A percentile compares a stretch with the other conserved stretches of the same genome.
Conservation (phyloP, 2,329 filamentous ascomycete genomes). For the Scedosporium dehoogii region DNA sequence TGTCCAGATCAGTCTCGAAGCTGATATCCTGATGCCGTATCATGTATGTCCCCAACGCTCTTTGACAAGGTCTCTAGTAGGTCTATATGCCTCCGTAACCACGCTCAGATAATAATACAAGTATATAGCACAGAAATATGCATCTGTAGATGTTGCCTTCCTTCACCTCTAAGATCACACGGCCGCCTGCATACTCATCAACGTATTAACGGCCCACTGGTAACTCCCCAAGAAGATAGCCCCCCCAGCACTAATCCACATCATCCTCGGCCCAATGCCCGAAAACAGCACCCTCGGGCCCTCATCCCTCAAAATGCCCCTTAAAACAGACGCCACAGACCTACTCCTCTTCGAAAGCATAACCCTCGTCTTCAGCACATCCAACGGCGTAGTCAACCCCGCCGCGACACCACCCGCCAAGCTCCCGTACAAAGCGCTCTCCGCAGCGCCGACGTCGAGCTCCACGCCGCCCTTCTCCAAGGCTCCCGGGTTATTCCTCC, state of each 20-base stretch:
- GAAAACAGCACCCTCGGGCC: constrained; percentile 63
- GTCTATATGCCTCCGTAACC: background rate
- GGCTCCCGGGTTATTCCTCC: constrained; percentile 9
- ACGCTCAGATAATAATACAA: constrained; percentile 1
- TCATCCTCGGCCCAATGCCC: constrained; percentile 69
- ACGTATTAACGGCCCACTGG: constrained; percentile 72
- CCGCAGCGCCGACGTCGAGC: constrained; percentile 52
- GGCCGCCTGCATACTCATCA: constrained; percentile 22
- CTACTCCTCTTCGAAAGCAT: constrained; percentile 66
- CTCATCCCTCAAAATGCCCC: constrained; percentile 52
- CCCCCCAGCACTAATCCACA: constrained; percentile 92
- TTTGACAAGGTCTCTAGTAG: background rate
- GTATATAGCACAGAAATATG: background rate
- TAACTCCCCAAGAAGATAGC: constrained; percentile 93
- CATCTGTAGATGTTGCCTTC: background rate
- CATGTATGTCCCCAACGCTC: background rate
- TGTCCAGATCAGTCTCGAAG: background rate
- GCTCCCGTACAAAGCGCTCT: constrained; percentile 80
- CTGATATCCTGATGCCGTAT: background rate
- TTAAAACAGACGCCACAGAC: constrained; percentile 49
- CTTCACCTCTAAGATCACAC: background rate
- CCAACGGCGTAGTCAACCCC: constrained; percentile 80
- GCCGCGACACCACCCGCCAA: constrained; percentile 78
- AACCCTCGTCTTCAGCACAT: constrained; percentile 93
- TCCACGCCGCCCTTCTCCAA: constrained; percentile 9